Conservation (phyloP, 1,284 basidiomycete species). For the Ganoderma resinaceum region DNA sequence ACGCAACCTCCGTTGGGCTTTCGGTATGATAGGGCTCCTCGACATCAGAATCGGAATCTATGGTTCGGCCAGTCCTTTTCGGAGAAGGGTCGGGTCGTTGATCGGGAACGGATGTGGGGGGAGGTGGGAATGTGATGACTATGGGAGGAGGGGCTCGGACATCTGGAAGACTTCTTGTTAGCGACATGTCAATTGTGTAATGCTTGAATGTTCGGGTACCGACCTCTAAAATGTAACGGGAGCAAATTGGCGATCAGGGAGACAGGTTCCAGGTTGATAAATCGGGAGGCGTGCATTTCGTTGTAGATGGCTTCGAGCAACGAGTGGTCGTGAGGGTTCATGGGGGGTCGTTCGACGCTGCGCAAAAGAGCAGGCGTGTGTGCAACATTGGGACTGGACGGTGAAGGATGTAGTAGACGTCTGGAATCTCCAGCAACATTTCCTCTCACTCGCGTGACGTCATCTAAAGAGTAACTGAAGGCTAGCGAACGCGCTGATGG, state of each 20-base stretch:
- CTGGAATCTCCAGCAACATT: slow-evolving; percentile 14
- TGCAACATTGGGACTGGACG: slow-evolving; percentile 9
- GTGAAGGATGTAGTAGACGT: slow-evolving; percentile 13
- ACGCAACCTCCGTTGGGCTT: slow-evolving; percentile 10
- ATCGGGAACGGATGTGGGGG: slow-evolving; percentile 7
- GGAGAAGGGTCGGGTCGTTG: slow-evolving; percentile 4
- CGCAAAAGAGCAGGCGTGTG: slow-evolving; percentile 19
- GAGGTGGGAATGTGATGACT: slow-evolving; percentile 63
- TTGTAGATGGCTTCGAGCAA: slow-evolving; percentile 68
- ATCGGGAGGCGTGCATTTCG: slow-evolving; percentile 69
- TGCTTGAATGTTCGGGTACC: slow-evolving; percentile 17
- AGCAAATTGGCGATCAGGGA: slow-evolving; percentile 65
- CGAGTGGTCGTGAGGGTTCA: slow-evolving; percentile 72
- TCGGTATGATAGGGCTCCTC: slow-evolving; percentile 5
- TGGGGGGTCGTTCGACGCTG: slow-evolving; percentile 33
- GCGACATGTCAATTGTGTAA: neutral
- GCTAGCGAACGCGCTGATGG: slow-evolving; percentile 8
- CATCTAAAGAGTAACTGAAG: slow-evolving; percentile 30
- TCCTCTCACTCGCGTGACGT: slow-evolving; percentile 14
- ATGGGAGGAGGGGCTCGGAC: slow-evolving; percentile 69
- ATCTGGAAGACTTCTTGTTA: slow-evolving; percentile 46
- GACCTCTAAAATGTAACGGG: slow-evolving; percentile 66
- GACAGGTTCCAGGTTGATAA: slow-evolving; percentile 69
- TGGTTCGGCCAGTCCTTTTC: neutral
- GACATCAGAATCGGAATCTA: neutral